Evolutionary conservation across 495 filamentous ascomycete species (phyloP).

Genomic region (Trichoderma reesei): DNA sequence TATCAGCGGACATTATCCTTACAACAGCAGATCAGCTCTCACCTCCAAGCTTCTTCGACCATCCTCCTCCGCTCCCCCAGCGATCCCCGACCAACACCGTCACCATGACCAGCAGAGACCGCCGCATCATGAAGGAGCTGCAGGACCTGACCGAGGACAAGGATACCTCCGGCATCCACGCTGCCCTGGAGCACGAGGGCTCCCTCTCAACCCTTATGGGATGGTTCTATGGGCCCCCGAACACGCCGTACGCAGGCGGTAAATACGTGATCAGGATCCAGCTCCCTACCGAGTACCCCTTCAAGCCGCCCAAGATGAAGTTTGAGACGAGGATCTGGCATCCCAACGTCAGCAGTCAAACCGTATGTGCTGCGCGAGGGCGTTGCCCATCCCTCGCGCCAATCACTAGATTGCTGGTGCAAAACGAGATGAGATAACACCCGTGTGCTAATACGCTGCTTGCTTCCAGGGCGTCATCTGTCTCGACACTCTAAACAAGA

Average conservation of each 20-base stretch:
- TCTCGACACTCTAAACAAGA: constrained; percentile 79
- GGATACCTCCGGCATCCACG: constrained; percentile 59
- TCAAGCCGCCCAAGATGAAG: constrained; percentile 84
- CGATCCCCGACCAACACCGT: constrained; percentile 8
- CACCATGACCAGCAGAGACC: constrained; percentile 66
- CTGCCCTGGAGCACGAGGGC: constrained; percentile 46
- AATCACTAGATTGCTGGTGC: too few species aligned
- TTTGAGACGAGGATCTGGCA: constrained; percentile 97
- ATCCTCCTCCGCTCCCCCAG: neutral
- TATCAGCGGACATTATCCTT: too few species aligned
- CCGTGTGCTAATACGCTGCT: too few species aligned
- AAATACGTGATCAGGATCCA: constrained; percentile 73
- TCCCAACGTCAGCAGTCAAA: constrained; percentile 92
- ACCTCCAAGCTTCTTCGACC: neutral
- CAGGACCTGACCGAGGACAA: constrained; percentile 70
- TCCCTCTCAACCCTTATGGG: constrained; percentile 73
- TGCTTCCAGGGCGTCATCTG: constrained; percentile 82
- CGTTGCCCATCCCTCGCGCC: too few species aligned
- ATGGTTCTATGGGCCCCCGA: constrained; percentile 76
- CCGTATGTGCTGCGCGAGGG: constrained; percentile 46
- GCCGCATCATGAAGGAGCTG: constrained; percentile 87
- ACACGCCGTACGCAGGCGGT: constrained; percentile 90
- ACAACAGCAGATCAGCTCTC: too few species aligned
- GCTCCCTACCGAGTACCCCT: constrained; percentile 86
- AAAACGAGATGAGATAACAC: too few species aligned